A percentile compares a stretch with the other conserved stretches of the same genome.
Evolutionary conservation across 371 early-diverging fungal species (phyloP).

Genomic region (Apophysomyces trapeziformis): DNA sequence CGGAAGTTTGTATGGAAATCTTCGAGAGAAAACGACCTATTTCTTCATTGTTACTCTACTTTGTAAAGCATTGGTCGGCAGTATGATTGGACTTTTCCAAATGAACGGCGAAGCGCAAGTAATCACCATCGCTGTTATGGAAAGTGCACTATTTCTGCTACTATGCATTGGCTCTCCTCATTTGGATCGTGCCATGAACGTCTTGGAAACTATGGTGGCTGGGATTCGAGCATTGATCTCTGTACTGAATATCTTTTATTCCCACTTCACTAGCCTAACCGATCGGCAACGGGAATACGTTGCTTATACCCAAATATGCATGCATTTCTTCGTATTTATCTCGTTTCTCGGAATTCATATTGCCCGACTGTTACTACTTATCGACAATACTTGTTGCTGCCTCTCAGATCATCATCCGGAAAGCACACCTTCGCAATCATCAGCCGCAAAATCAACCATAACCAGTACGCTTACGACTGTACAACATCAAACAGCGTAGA

Average conservation of each 20-base stretch:
- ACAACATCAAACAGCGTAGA: not conserved
- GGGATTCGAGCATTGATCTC: conserved; percentile 26
- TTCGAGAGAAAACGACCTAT: conserved; percentile 46
- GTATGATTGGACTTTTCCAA: conserved; percentile 21
- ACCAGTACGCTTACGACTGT: not conserved
- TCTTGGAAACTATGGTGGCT: conserved; percentile 26
- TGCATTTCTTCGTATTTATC: conserved; percentile 43
- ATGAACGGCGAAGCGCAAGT: conserved; percentile 20
- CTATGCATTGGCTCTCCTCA: conserved; percentile 33
- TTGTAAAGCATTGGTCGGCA: conserved; percentile 15
- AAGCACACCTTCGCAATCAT: not conserved
- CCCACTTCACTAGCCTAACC: conserved; percentile 11
- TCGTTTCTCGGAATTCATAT: conserved; percentile 15
- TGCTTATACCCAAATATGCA: conserved; percentile 39
- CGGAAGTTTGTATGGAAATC: conserved; percentile 55
- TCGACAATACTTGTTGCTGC: not conserved
- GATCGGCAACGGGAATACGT: conserved; percentile 37
- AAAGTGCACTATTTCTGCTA: conserved; percentile 20
- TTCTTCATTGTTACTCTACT: conserved; percentile 46
- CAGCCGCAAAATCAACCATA: not conserved
- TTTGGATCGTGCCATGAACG: conserved; percentile 36
- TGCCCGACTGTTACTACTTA: conserved; percentile 1
- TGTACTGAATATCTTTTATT: conserved; percentile 33
- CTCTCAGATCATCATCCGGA: not conserved
- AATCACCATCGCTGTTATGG: conserved; percentile 28